Conservation (phyloP, 192 early-diverging fungal species). For the Coemansia sp. region DNA sequence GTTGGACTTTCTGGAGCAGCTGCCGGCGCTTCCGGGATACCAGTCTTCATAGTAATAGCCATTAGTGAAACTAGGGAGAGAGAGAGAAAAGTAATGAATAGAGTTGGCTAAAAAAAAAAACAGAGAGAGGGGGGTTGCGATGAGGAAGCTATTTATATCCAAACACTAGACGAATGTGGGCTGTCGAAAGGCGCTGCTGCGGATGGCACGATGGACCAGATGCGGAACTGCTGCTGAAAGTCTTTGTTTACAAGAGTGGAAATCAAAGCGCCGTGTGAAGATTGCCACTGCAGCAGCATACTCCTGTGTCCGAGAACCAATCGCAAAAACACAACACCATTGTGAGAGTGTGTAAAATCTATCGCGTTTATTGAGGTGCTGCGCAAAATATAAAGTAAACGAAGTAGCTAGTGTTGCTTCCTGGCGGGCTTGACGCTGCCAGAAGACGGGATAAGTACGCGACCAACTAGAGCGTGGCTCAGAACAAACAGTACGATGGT, state of each 20-base stretch:
- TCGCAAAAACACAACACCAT: neutral
- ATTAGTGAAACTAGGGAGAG: neutral
- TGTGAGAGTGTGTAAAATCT: neutral
- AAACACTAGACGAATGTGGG: neutral
- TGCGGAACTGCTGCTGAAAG: neutral
- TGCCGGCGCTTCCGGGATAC: neutral
- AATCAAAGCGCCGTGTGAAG: neutral
- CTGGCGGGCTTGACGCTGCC: constrained; percentile 12
- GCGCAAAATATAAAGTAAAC: neutral
- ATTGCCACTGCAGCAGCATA: neutral
- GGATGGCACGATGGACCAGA: neutral
- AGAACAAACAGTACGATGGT: constrained; percentile 85
- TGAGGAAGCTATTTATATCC: neutral
- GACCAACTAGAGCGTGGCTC: constrained; percentile 64
- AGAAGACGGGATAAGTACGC: constrained; percentile 44
- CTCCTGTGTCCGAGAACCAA: neutral
- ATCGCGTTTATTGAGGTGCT: neutral
- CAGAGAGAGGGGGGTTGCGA: neutral
- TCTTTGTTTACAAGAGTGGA: neutral
- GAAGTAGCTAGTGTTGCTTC: constrained; percentile 29
- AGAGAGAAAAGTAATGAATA: neutral
- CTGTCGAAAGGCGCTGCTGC: neutral
- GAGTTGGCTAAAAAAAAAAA: neutral
- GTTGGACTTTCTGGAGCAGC: neutral
- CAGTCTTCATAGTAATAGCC: neutral